These are phyloP conservation scores for Musa beccarii DNA, from an alignment of 176 grass and related monocot species.

Conservation along the genomic window DNA sequence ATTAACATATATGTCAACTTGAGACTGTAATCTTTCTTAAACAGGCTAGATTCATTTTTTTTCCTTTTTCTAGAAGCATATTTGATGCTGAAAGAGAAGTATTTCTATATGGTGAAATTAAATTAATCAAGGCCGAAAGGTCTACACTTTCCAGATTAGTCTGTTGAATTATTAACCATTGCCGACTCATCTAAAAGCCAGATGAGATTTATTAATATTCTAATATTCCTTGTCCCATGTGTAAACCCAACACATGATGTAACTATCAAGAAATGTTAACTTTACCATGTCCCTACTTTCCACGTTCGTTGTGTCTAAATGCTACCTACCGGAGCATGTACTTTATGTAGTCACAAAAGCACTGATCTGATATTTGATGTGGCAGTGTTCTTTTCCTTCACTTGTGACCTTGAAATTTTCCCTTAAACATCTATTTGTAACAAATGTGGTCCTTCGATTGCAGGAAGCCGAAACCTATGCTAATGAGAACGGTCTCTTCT, in stretches of 20 bases:
- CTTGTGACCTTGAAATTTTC: not conserved
- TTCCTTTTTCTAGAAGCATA: no score
- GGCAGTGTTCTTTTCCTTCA: not conserved
- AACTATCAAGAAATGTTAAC: not conserved
- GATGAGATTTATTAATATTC: no score
- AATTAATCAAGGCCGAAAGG: no score
- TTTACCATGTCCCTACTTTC: not conserved
- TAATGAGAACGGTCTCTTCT: slow-evolving; percentile 9
- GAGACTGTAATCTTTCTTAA: no score
- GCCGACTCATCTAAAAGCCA: no score
- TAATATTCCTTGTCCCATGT: not conserved
- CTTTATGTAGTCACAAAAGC: not conserved
- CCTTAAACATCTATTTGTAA: not conserved
- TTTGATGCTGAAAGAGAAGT: no score
- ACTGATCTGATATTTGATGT: not conserved
- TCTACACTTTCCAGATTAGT: no score
- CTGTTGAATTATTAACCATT: no score
- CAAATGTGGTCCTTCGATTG: not conserved
- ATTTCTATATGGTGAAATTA: no score
- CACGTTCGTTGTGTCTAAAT: not conserved
- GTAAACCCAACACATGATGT: not conserved
- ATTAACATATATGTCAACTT: no score
- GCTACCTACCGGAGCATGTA: not conserved
- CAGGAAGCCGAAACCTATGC: slow-evolving; percentile 12
- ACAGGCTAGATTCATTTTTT: no score